Evolutionary conservation across 345 rosid genomes (phyloP), one percentile per base, ranked within the genome.

Genomic region (Dimocarpus longan): DNA sequence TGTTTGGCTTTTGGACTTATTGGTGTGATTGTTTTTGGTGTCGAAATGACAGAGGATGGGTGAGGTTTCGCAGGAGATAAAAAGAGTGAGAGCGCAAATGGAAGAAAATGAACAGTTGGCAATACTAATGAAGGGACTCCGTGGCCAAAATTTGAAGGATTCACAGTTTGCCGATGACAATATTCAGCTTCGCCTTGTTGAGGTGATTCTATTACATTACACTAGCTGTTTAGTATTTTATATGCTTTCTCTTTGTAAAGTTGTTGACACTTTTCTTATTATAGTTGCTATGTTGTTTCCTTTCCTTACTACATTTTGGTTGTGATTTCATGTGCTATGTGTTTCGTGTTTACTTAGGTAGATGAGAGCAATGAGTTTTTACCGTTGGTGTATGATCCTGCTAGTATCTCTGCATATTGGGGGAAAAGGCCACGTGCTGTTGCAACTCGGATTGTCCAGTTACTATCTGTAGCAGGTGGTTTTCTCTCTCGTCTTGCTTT

Each of bases 341-440:
- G 8, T 42, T 60, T 22, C n/a, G 22, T 42, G 18, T 48, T 10
- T 84, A 24, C 78, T 8, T 76, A 92, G 99, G 90, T 93, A 44
- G 96, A 93, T 78, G 99, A 91, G 82, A 92, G 93, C 88, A 91
- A 95, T 81, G 95, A 95, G 87, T 93, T 90, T 84, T 89, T 95
- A 66, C 99, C 99, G 26, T 63, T 89, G 89, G 98, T 87, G 19
- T 95, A 95, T 83, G 99, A 93, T 74, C 98, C 99, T 69, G 93
- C 86, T 74, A 93, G 83, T 84, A 95, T 95, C 69, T 82, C 98
- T 74, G 91, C 89, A 19, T 93, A 92, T 39, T 95, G 99, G 99
- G 99, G 98, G n/a, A 95, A 91, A 81, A 91, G 98, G 4, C 98
- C 98, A 2, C 94, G 91, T 59, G 97, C 98, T 13, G 98, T 95